phyloP scores from a whole-genome alignment of 805 yeast species.

The Metschnikowia colocasiae region DNA sequence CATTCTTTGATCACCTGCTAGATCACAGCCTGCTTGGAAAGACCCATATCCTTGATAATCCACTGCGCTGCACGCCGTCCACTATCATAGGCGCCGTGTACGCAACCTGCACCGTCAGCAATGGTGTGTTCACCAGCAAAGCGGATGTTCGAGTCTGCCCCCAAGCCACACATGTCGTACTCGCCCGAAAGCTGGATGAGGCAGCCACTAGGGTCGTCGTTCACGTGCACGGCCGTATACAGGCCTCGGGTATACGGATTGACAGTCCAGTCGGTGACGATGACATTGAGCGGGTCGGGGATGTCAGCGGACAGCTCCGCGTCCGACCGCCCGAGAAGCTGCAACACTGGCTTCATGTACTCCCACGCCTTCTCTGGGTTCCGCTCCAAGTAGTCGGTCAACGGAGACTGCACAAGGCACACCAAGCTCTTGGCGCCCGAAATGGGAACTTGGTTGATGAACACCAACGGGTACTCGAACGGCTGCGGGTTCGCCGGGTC shows the following conservation, averaged over 20 bases:
- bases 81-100: slow-evolving; percentile 84
- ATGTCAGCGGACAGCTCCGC: too few species aligned
- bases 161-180: slow-evolving; percentile 31
- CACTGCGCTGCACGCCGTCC: slow-evolving; percentile 56
- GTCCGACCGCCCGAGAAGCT: neutral
- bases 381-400: slow-evolving; percentile 58
- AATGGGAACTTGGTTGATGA: slow-evolving; percentile 50
- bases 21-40: too few species aligned
- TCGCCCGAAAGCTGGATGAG: slow-evolving; percentile 56
- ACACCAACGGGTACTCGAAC: slow-evolving; percentile 57
- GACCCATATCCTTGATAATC: slow-evolving; percentile 19
- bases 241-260: slow-evolving; percentile 82
- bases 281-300: slow-evolving; percentile 34
- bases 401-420: slow-evolving; percentile 67
- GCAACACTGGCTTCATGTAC: slow-evolving; percentile 52
- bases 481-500: slow-evolving; percentile 35
- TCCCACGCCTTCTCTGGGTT: slow-evolving; percentile 54
- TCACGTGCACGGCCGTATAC: slow-evolving; percentile 66
- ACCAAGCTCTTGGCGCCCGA: slow-evolving; percentile 43
- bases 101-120: slow-evolving; percentile 86
- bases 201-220: slow-evolving; percentile 64
- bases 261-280: slow-evolving; percentile 66
- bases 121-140: slow-evolving; percentile 93
- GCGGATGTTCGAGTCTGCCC: slow-evolving; percentile 52
- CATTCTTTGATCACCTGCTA: too few species aligned